A percentile compares a stretch with the other conserved stretches of the same genome.
Evolutionary conservation across 306 rosid genomes (phyloP).

Genomic region (Sophora flavescens): DNA sequence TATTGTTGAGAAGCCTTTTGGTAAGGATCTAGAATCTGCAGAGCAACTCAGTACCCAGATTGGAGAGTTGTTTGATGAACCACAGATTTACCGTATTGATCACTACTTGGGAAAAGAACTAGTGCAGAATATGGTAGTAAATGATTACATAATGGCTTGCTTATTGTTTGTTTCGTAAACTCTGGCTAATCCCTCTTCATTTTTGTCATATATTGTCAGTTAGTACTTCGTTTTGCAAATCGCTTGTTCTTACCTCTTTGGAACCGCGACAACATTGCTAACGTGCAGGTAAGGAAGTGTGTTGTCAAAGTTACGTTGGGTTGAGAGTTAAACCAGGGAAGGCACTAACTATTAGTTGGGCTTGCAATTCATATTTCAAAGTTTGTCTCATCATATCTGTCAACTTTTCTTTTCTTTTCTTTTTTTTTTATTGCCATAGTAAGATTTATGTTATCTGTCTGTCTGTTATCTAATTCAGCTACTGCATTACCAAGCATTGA

Average conservation of each 20-base stretch:
- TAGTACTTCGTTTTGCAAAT: slow-evolving; percentile 98
- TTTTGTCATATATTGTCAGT: slow-evolving; percentile 61
- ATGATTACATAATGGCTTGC: slow-evolving; percentile 33
- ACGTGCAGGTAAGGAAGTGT: slow-evolving; percentile 79
- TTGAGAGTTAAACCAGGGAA: slow-evolving; percentile 29
- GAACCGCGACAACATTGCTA: slow-evolving; percentile 96
- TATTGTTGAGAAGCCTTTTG: slow-evolving; percentile 99
- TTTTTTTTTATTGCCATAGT: background rate
- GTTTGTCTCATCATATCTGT: slow-evolving; percentile 32
- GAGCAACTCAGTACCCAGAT: slow-evolving; percentile 88
- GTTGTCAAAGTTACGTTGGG: slow-evolving; percentile 32
- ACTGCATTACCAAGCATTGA: slow-evolving; percentile 36
- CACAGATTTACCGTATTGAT: slow-evolving; percentile 95
- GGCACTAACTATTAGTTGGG: slow-evolving; percentile 9
- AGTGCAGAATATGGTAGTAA: slow-evolving; percentile 93
- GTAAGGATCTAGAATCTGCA: slow-evolving; percentile 90
- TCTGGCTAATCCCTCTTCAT: slow-evolving; percentile 49
- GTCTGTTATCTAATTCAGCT: slow-evolving; percentile 16
- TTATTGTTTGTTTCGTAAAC: slow-evolving; percentile 38
- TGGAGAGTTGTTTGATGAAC: slow-evolving; percentile 86
- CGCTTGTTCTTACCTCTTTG: slow-evolving; percentile 92
- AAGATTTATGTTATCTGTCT: slow-evolving; percentile 11
- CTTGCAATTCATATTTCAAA: slow-evolving; percentile 22
- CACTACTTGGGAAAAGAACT: slow-evolving; percentile 97
- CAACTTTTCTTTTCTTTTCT: background rate